A percentile compares a stretch with the other conserved stretches of the same genome.
These are phyloP conservation scores for Epichloe hybrida DNA, from an alignment of 2,329 filamentous ascomycete species.

Conservation along the genomic window DNA sequence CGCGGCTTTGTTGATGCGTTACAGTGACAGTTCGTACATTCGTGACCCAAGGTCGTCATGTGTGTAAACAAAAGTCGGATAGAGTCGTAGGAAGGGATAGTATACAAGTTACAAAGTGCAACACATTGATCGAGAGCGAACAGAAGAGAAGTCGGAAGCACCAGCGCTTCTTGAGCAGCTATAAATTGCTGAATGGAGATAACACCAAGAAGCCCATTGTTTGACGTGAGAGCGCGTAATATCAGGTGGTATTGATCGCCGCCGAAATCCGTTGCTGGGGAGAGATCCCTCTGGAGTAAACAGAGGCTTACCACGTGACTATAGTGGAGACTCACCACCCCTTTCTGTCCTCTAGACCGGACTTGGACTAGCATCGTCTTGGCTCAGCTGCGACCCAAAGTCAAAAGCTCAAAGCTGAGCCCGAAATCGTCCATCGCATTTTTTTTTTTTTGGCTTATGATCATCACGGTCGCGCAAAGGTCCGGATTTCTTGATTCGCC, in stretches of 20 bases:
- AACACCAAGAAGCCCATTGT: conserved; percentile 10
- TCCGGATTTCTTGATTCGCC: background rate
- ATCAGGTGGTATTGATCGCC: conserved; percentile 3
- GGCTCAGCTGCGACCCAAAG: background rate
- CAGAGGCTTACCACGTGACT: conserved; percentile 13
- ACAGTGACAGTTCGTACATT: background rate
- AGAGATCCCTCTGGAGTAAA: conserved; percentile 15
- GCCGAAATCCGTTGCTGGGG: conserved; percentile 15
- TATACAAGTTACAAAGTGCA: background rate
- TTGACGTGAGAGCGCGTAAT: background rate
- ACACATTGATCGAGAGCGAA: background rate
- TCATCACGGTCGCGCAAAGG: background rate
- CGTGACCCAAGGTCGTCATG: background rate
- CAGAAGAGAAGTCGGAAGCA: conserved; percentile 12
- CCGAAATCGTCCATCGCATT: background rate
- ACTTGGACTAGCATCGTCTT: background rate
- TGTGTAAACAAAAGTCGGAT: conserved; percentile 13
- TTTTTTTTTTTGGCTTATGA: background rate
- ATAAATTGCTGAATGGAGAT: conserved; percentile 13
- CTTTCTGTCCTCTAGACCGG: background rate
- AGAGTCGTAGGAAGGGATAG: background rate
- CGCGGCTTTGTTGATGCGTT: conserved; percentile 3
- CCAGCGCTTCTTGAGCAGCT: conserved; percentile 11
- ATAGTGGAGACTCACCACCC: background rate
- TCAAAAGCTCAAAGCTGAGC: background rate